A percentile compares a stretch with the other conserved stretches of the same genome.
Conservation (phyloP, 2,329 filamentous ascomycete genomes). For the Incumbomyces lentus region DNA sequence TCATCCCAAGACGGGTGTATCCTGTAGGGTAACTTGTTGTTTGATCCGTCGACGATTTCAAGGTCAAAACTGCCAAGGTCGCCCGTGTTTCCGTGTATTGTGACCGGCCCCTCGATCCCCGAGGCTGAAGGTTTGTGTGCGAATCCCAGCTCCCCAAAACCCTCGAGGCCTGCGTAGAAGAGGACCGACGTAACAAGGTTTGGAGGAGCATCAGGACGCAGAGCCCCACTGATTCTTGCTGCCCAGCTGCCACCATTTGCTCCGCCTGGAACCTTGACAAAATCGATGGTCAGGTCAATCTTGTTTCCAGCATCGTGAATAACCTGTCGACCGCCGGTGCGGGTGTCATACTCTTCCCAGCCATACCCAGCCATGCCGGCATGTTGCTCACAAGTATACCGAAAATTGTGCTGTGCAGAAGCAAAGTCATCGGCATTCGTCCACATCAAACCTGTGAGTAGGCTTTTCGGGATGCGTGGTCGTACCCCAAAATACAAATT, state of each 20-base stretch:
- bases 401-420: constrained; percentile 65
- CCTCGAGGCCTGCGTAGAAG: constrained; percentile 76
- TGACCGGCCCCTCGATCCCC: constrained; percentile 53
- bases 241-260: constrained; percentile 84
- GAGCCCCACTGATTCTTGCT: constrained; percentile 71
- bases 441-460: constrained; percentile 83
- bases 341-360: constrained; percentile 93
- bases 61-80: constrained; percentile 72
- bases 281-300: constrained; percentile 83
- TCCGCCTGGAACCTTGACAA: constrained; percentile 85
- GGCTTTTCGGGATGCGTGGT: constrained; percentile 67
- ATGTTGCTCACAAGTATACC: constrained; percentile 92
- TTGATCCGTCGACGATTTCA: constrained; percentile 61
- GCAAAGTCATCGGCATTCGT: constrained; percentile 68
- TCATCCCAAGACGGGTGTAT: constrained; percentile 55
- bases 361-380: constrained; percentile 92
- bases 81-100: constrained; percentile 57
- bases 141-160: constrained; percentile 55
- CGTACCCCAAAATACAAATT: constrained; percentile 91
- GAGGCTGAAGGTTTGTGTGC: constrained; percentile 42
- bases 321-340: constrained; percentile 75
- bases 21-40: constrained; percentile 47
- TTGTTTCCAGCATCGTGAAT: constrained; percentile 84
- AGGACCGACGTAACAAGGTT: constrained; percentile 66
- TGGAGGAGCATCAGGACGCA: constrained; percentile 56